Conservation (phyloP, 2,329 filamentous ascomycete genomes). For the Calonectria montana region DNA sequence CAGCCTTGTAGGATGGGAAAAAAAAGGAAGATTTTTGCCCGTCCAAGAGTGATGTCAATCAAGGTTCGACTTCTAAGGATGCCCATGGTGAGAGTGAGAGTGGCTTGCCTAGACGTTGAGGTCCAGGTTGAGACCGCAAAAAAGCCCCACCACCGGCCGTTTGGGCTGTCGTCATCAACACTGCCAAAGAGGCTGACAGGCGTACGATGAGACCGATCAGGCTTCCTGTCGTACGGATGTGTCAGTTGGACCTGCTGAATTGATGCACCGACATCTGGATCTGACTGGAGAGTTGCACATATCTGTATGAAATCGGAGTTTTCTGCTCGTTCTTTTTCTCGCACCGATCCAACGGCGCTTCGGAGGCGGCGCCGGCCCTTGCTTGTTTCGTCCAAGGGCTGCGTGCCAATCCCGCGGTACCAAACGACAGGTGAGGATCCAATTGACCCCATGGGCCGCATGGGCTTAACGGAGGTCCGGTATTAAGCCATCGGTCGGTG, state of each 20-base stretch:
- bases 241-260: neutral
- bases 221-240: neutral
- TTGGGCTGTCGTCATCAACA: conserved; percentile 1
- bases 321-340: too few species aligned
- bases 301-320: neutral
- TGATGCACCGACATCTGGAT: neutral
- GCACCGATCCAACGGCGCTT: neutral
- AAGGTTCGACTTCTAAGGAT: neutral
- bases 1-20: neutral
- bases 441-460: neutral
- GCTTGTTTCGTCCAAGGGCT: neutral
- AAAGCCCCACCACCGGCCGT: neutral
- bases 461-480: neutral
- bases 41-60: neutral
- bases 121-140: neutral
- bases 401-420: neutral
- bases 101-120: neutral
- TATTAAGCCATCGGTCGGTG: neutral
- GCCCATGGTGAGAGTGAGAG: neutral
- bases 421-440: neutral
- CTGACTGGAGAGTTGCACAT: neutral
- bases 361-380: neutral
- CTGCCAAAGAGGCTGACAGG: neutral
- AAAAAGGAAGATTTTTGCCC: neutral
- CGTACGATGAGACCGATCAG: neutral